These are phyloP conservation scores for Phytophthora pseudosyringae DNA, from an alignment of 352 stramenopile genomes.

Conservation along the genomic window DNA sequence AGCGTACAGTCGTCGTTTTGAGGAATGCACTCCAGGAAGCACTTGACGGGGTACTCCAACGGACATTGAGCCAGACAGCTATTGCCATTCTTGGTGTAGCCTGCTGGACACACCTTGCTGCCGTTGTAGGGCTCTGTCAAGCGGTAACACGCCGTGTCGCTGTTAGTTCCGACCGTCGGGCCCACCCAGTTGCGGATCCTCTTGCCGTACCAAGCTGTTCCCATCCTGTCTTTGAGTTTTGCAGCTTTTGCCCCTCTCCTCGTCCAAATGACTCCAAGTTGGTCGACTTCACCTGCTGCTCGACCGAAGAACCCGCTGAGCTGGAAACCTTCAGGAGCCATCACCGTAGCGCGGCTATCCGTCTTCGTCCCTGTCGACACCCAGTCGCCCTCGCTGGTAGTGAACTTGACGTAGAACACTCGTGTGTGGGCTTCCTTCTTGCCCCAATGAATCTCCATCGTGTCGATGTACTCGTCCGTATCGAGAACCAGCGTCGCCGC, in stretches of 20 bases:
- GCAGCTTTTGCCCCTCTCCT: constrained; percentile 17
- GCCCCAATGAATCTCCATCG: constrained; percentile 37
- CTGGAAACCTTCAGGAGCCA: constrained; percentile 27
- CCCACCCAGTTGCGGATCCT: constrained; percentile 42
- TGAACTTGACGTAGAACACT: constrained; percentile 32
- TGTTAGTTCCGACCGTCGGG: constrained; percentile 12
- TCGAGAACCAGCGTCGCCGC: constrained; percentile 15
- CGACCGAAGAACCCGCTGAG: constrained; percentile 37
- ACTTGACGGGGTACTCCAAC: constrained; percentile 60
- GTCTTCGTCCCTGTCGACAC: constrained; percentile 24
- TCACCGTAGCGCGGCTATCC: constrained; percentile 5
- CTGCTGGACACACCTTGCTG: constrained; percentile 16
- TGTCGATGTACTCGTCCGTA: constrained; percentile 22
- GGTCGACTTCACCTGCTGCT: constrained; percentile 19
- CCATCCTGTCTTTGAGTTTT: constrained; percentile 31
- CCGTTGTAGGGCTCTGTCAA: constrained; percentile 9
- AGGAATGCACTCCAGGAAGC: constrained; percentile 64
- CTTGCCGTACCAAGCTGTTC: constrained; percentile 31
- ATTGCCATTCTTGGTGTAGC: constrained; percentile 12
- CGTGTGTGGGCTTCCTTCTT: constrained; percentile 7
- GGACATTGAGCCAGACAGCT: constrained; percentile 43
- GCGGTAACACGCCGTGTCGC: constrained; percentile 30
- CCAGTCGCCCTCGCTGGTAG: constrained; percentile 18
- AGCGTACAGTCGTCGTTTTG: constrained; percentile 60
- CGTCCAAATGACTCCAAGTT: constrained; percentile 38